A percentile compares a stretch with the other conserved stretches of the same genome.
These are phyloP conservation scores for Arabidopsis suecica DNA, from an alignment of 345 rosid genomes.

Conservation along the genomic window DNA sequence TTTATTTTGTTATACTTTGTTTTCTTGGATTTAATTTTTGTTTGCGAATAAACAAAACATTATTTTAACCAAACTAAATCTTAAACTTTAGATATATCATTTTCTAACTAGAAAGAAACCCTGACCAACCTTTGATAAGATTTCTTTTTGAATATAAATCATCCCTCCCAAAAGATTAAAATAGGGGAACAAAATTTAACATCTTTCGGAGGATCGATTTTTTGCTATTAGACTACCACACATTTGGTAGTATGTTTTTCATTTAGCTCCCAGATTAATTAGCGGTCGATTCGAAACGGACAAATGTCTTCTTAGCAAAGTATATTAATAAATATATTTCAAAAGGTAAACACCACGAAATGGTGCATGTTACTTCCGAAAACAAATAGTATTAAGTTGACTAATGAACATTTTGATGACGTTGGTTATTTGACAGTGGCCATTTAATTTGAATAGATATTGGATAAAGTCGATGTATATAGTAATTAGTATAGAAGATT, in stretches of 20 bases:
- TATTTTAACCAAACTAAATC: too few relatives aligned
- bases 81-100: too few relatives aligned
- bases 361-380: slow-evolving; percentile 13
- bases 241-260: not conserved
- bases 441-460: slow-evolving; percentile 1
- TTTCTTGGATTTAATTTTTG: too few relatives aligned
- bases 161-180: too few relatives aligned
- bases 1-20: too few relatives aligned
- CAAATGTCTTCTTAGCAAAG: slow-evolving; percentile 14
- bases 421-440: not conserved
- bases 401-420: slow-evolving; percentile 16
- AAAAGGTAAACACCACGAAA: not conserved
- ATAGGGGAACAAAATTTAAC: too few relatives aligned
- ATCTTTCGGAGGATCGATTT: too few relatives aligned
- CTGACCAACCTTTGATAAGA: too few relatives aligned
- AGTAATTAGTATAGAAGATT: slow-evolving; percentile 4
- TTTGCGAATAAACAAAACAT: too few relatives aligned
- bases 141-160: too few relatives aligned
- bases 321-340: slow-evolving; percentile 1
- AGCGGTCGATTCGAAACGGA: not conserved
- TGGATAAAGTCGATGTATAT: slow-evolving; percentile 24
- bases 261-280: not conserved
- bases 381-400: slow-evolving; percentile 38
- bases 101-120: too few relatives aligned
- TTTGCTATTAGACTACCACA: too few relatives aligned